Percentiles rank a stretch among this genome's conserved stretches.
These are phyloP conservation scores for Spinellus fusiger DNA, from an alignment of 192 early-diverging fungal species.

Conservation along the genomic window DNA sequence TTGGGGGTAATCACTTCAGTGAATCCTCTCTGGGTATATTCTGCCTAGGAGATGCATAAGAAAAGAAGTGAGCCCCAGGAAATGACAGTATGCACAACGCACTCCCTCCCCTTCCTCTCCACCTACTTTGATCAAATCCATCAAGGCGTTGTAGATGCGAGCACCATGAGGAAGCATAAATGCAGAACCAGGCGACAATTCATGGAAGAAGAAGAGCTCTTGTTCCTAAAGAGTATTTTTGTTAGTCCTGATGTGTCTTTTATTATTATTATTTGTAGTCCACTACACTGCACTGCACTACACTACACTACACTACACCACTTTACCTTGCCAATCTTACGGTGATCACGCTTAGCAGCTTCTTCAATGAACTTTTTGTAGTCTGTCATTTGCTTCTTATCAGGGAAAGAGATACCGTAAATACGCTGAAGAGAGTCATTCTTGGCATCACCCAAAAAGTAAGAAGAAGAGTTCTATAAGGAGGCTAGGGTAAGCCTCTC, in stretches of 20 bases:
- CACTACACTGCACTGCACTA: constrained; percentile 1
- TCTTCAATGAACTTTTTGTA: constrained; percentile 95
- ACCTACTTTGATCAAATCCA: constrained; percentile 75
- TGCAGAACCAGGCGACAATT: constrained; percentile 85
- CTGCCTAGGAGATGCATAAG: constrained; percentile 20
- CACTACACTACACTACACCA: not conserved
- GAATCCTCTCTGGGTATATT: constrained; percentile 92
- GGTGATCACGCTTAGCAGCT: constrained; percentile 93
- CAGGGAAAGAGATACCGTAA: constrained; percentile 99
- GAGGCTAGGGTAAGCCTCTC: too few species aligned
- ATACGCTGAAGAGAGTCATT: constrained; percentile 98
- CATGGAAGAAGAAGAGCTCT: constrained; percentile 98
- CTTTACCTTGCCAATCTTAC: constrained; percentile 79
- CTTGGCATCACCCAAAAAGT: constrained; percentile 95
- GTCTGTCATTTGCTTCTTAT: constrained; percentile 94
- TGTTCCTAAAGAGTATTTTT: constrained; percentile 58
- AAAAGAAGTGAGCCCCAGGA: not conserved
- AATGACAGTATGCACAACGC: not conserved
- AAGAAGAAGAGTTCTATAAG: constrained; percentile 89
- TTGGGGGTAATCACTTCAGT: constrained; percentile 97
- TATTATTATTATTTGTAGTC: not conserved
- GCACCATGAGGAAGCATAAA: constrained; percentile 97
- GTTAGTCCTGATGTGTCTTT: not conserved
- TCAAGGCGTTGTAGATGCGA: constrained; percentile 91
- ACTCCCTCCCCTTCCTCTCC: not conserved